A percentile compares a stretch with the other conserved stretches of the same genome.
Conservation (phyloP, 441 rosid genomes). For the Sinapis alba region DNA sequence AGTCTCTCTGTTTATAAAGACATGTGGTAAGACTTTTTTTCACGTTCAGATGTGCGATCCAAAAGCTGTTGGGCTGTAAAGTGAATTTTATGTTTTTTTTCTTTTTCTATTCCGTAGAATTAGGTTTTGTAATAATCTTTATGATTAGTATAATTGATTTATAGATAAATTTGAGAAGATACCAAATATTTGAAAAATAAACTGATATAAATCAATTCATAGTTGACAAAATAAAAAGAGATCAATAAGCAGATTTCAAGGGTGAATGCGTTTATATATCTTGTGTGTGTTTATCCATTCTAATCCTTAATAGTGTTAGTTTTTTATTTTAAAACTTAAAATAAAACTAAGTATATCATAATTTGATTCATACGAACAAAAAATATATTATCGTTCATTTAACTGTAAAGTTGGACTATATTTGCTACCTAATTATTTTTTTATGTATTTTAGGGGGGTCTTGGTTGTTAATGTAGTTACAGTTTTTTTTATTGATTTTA, state of each 20-base stretch:
- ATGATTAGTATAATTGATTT: background rate
- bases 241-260: background rate
- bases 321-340: background rate
- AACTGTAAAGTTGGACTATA: background rate
- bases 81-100: constrained; percentile 18
- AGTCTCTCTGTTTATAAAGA: background rate
- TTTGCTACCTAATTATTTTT: background rate
- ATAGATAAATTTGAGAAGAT: background rate
- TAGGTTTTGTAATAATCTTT: constrained; percentile 13
- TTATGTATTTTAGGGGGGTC: background rate
- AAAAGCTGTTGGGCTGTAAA: constrained; percentile 23
- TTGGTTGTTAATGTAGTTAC: background rate
- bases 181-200: background rate
- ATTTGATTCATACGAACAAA: too few species aligned
- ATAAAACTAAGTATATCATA: background rate
- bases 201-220: background rate
- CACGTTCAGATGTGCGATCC: constrained; percentile 11
- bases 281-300: background rate
- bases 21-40: background rate
- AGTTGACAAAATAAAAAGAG: background rate
- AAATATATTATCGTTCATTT: background rate
- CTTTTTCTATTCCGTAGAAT: constrained; percentile 3
- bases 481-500: background rate
- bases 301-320: background rate
- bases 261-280: background rate